phyloP scores from a whole-genome alignment of 2,329 filamentous ascomycete genomes.

The Penicillium sp. region DNA sequence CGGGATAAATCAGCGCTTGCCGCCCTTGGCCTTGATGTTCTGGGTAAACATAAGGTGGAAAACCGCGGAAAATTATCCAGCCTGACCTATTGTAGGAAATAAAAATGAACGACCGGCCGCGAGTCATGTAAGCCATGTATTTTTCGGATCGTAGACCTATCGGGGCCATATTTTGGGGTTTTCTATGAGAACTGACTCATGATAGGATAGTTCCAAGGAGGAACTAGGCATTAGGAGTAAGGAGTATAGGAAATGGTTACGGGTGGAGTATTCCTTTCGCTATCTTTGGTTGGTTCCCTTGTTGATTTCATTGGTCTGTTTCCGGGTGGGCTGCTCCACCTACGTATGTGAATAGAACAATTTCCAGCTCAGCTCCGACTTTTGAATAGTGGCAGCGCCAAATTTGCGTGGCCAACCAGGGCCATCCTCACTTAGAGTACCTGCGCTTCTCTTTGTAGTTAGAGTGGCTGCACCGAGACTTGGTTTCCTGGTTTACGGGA shows the following conservation, averaged over 20 bases:
- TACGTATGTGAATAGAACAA: neutral
- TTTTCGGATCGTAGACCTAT: no score
- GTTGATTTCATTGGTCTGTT: neutral
- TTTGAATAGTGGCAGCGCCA: neutral
- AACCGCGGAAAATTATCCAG: neutral
- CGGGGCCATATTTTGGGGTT: no score
- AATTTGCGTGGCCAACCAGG: neutral
- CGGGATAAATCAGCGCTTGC: neutral
- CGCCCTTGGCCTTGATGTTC: neutral
- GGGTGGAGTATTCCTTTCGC: neutral
- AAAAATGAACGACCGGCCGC: constrained; percentile 6
- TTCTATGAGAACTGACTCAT: no score
- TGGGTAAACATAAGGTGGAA: neutral
- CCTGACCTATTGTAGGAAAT: neutral
- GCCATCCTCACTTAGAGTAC: neutral
- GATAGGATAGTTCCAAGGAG: neutral
- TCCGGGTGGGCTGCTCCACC: neutral
- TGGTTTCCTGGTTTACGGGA: neutral
- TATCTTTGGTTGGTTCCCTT: neutral
- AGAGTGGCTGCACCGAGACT: neutral
- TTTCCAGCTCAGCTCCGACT: neutral
- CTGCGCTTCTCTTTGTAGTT: neutral
- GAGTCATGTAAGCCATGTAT: constrained; percentile 24
- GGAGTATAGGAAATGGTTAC: neutral
- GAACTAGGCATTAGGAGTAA: neutral